phyloP scores from a whole-genome alignment of 257 asterid species.

The Ophiorrhiza pumila region DNA sequence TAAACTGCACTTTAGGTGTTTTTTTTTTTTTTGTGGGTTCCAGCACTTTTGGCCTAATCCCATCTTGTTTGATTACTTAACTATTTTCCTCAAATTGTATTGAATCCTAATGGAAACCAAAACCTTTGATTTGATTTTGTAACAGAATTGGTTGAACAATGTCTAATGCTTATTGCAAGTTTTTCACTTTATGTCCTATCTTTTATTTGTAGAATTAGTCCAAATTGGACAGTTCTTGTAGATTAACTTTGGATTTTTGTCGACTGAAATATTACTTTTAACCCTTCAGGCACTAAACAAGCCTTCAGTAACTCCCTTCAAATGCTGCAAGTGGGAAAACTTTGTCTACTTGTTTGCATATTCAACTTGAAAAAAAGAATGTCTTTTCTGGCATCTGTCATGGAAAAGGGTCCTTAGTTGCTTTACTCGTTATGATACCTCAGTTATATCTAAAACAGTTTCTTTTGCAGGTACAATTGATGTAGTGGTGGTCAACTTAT shows the following conservation, averaged over 20 bases:
- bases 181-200: not conserved
- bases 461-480: constrained; percentile 77
- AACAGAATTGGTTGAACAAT: not conserved
- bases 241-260: not conserved
- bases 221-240: not conserved
- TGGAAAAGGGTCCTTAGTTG: not conserved
- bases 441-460: constrained; percentile 14
- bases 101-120: not conserved
- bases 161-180: not conserved
- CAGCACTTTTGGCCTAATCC: not conserved
- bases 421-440: constrained; percentile 8
- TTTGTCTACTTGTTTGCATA: constrained; percentile 4
- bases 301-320: not conserved
- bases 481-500: constrained; percentile 91
- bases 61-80: not conserved
- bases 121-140: too few species aligned
- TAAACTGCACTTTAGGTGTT: too few species aligned
- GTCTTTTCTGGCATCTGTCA: not conserved
- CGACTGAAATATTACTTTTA: not conserved
- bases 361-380: constrained; percentile 1
- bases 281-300: not conserved
- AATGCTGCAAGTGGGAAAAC: not conserved
- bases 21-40: too few species aligned
- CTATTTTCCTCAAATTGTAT: too few species aligned
- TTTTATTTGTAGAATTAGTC: not conserved